A percentile compares a stretch with the other conserved stretches of the same genome.
These are phyloP conservation scores for Rhexocercosporidium sp. DNA, from an alignment of 2,329 filamentous ascomycete genomes.

Conservation along the genomic window DNA sequence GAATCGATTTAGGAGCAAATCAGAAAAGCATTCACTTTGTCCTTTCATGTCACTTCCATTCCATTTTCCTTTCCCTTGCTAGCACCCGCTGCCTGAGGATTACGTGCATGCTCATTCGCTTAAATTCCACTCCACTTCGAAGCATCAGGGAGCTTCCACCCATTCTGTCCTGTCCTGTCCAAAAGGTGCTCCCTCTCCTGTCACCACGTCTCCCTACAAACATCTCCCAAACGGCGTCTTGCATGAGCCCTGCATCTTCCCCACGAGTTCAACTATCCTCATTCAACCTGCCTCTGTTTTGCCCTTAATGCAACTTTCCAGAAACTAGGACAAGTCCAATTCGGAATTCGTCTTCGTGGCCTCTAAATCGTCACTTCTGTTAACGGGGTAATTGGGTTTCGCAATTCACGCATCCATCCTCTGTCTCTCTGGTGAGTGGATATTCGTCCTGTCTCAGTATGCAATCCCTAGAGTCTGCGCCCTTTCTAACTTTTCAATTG, in stretches of 20 bases:
- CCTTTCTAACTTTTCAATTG: slow-evolving; percentile 12
- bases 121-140: slow-evolving; percentile 12
- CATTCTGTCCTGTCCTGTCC: background rate
- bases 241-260: slow-evolving; percentile 25
- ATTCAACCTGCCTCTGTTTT: slow-evolving; percentile 22
- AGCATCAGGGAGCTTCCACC: slow-evolving; percentile 7
- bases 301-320: slow-evolving; percentile 37
- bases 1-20: background rate
- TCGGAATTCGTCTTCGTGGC: slow-evolving; percentile 36
- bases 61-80: background rate
- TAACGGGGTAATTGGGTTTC: slow-evolving; percentile 20
- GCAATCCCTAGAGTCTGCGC: background rate
- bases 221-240: slow-evolving; percentile 25
- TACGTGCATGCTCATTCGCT: slow-evolving; percentile 3
- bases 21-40: background rate
- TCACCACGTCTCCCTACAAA: slow-evolving; percentile 4
- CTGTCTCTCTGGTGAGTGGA: slow-evolving; percentile 27
- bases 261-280: slow-evolving; percentile 16
- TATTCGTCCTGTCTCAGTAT: background rate
- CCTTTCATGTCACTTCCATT: background rate
- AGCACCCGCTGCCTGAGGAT: slow-evolving; percentile 1
- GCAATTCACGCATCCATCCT: slow-evolving; percentile 21
- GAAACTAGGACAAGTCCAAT: slow-evolving; percentile 30
- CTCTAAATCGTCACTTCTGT: slow-evolving; percentile 31
- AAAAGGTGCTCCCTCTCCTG: background rate